These are phyloP conservation scores for Ocimum tenuiflorum DNA, from an alignment of 257 asterid genomes.

Conservation along the genomic window DNA sequence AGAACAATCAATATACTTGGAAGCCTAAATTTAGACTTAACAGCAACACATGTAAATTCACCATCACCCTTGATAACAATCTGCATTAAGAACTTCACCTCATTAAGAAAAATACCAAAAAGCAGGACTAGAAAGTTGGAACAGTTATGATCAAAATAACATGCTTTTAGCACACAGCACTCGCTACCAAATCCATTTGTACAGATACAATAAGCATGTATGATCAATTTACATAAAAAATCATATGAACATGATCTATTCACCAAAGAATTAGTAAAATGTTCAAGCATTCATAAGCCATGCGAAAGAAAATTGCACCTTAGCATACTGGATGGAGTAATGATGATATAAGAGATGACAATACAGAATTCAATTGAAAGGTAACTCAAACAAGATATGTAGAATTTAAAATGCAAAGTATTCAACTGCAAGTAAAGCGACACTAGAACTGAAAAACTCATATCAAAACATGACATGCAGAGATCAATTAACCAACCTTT, in stretches of 20 bases:
- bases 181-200: not conserved
- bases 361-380: not conserved
- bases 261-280: not conserved
- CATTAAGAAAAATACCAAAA: not conserved
- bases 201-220: slow-evolving; percentile 1
- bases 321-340: not conserved
- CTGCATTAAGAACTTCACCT: not conserved
- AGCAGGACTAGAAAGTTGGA: not conserved
- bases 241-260: not conserved
- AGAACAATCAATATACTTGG: slow-evolving; percentile 17
- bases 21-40: not conserved
- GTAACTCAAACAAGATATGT: not conserved
- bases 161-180: not conserved
- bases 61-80: not conserved
- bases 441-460: not conserved
- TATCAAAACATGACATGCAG: not conserved
- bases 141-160: not conserved
- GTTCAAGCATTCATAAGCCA: not conserved
- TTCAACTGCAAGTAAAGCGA: not conserved
- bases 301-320: not conserved
- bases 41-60: too few relatives aligned
- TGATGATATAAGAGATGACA: not conserved
- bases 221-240: not conserved
- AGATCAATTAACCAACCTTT: slow-evolving; percentile 40
- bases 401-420: not conserved